Conservation (phyloP, 1,139 yeast species). For the Yamadazyma triangularis region DNA sequence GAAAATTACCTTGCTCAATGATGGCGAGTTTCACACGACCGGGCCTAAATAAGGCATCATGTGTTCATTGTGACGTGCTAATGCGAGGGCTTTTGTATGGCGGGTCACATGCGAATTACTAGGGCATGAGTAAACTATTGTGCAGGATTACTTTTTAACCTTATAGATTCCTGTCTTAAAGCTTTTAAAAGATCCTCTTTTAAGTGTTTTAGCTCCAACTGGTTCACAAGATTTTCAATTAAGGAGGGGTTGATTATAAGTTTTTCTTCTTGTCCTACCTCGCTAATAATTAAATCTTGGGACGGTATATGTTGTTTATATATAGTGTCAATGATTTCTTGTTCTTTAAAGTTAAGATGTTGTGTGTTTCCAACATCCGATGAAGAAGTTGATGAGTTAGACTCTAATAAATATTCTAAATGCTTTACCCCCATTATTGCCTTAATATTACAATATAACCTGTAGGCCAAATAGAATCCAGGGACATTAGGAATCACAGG, state of each 20-base stretch:
- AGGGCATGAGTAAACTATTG: conserved; percentile 2
- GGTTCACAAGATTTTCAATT: conserved; percentile 25
- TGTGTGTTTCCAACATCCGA: conserved; percentile 19
- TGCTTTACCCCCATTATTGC: conserved; percentile 77
- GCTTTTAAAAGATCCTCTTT: conserved; percentile 42
- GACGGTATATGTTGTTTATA: conserved; percentile 3
- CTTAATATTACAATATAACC: conserved; percentile 80
- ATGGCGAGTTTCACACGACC: conserved; percentile 1
- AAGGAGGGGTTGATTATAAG: conserved; percentile 27
- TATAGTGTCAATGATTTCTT: conserved; percentile 9
- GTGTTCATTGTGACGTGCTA: background rate
- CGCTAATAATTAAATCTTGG: conserved; percentile 9
- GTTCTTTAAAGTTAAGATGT: conserved; percentile 15
- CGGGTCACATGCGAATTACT: background rate
- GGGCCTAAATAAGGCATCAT: background rate
- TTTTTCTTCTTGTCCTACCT: conserved; percentile 21
- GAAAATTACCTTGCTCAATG: background rate
- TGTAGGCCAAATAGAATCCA: conserved; percentile 77
- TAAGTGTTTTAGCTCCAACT: conserved; percentile 31
- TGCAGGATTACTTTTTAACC: conserved; percentile 20
- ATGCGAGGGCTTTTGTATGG: background rate
- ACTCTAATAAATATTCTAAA: conserved; percentile 44
- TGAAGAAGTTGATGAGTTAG: conserved; percentile 12
- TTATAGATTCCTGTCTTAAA: conserved; percentile 39
- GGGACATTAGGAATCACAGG: conserved; percentile 97